These are phyloP conservation scores for Termitomyces sp. DNA, from an alignment of 768 basidiomycete species.

Conservation along the genomic window DNA sequence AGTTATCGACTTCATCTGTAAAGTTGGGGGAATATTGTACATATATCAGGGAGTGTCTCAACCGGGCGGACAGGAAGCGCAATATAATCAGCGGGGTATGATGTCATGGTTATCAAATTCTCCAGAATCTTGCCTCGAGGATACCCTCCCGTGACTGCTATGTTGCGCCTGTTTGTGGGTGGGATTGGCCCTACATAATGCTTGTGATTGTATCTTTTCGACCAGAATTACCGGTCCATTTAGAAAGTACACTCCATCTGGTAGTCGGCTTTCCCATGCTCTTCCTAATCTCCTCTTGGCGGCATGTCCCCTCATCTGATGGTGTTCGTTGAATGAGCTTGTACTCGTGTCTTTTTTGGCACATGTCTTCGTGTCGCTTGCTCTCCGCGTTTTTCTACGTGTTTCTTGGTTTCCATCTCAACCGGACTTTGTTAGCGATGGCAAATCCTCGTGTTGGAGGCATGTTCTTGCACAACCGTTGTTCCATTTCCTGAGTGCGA, in stretches of 20 bases:
- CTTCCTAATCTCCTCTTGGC: background rate
- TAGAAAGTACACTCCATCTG: background rate
- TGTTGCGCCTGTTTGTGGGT: background rate
- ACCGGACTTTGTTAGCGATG: too few relatives aligned
- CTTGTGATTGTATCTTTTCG: background rate
- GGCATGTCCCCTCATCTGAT: too few relatives aligned
- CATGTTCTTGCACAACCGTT: background rate
- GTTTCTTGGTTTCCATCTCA: too few relatives aligned
- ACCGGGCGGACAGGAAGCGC: too few relatives aligned
- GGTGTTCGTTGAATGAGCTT: background rate
- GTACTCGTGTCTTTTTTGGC: background rate
- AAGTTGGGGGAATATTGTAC: too few relatives aligned
- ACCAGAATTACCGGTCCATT: too few relatives aligned
- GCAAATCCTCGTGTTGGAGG: too few relatives aligned
- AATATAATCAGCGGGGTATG: too few relatives aligned
- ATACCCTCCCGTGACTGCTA: background rate
- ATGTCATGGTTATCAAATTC: background rate
- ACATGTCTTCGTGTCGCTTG: background rate
- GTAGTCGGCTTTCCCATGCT: background rate
- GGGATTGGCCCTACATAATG: background rate
- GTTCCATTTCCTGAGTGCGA: too few relatives aligned
- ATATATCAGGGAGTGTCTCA: too few relatives aligned
- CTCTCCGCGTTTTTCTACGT: too few relatives aligned
- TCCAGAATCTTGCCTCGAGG: background rate
- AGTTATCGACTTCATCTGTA: too few relatives aligned